A percentile compares a stretch with the other conserved stretches of the same genome.
Evolutionary conservation across 2,329 filamentous ascomycete genomes (phyloP).

Genomic region (Ascochyta rabiei): DNA sequence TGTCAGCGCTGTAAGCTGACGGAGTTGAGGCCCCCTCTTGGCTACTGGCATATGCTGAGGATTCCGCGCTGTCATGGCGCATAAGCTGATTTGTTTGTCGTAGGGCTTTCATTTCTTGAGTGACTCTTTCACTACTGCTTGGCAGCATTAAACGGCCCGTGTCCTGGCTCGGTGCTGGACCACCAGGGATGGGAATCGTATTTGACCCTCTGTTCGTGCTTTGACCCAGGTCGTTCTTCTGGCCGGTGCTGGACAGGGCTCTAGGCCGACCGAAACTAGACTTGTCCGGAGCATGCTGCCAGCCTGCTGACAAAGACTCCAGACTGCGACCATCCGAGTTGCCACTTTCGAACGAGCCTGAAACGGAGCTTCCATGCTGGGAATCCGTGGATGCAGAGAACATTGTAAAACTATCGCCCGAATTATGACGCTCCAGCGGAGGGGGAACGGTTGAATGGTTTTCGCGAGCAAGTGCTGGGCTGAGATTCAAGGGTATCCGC

Average conservation of each 20-base stretch:
- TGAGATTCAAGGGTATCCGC: constrained; percentile 57
- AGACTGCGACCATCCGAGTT: constrained; percentile 32
- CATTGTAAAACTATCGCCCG: constrained; percentile 67
- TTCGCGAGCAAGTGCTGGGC: constrained; percentile 48
- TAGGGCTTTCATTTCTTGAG: constrained; percentile 47
- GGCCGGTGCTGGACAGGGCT: constrained; percentile 5
- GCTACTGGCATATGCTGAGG: constrained; percentile 45
- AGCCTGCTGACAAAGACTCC: constrained; percentile 37
- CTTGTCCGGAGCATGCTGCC: constrained; percentile 30
- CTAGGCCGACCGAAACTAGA: constrained; percentile 43
- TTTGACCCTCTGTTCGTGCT: constrained; percentile 37
- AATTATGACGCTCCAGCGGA: constrained; percentile 59
- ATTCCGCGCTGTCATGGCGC: constrained; percentile 49
- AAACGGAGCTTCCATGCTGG: constrained; percentile 58
- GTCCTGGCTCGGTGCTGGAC: constrained; percentile 18
- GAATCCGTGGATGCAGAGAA: constrained; percentile 68
- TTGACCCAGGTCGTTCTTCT: constrained; percentile 22
- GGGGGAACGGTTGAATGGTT: constrained; percentile 44
- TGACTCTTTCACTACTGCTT: constrained; percentile 39
- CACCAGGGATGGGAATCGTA: constrained; percentile 30
- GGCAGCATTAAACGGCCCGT: constrained; percentile 23
- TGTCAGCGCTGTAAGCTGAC: constrained; percentile 38
- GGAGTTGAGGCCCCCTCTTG: constrained; percentile 35
- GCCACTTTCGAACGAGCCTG: constrained; percentile 56
- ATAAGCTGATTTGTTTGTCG: constrained; percentile 50